A percentile compares a stretch with the other conserved stretches of the same genome.
Conservation (phyloP, 2,329 filamentous ascomycete genomes). For the Aspergillus chevalieri region DNA sequence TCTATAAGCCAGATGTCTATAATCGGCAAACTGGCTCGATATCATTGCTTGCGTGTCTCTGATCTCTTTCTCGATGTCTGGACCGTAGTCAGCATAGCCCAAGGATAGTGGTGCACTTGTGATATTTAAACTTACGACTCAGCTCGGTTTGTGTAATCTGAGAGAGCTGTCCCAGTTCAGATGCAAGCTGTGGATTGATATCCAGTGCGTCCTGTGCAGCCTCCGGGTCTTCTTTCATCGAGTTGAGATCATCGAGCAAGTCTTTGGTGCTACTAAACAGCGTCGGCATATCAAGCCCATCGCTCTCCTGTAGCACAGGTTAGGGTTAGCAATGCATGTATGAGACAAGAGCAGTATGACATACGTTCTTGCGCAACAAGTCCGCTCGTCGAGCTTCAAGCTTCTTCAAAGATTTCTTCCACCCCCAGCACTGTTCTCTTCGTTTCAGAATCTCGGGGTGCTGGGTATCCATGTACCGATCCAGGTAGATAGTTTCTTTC, state of each 20-base stretch:
- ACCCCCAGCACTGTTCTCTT: conserved; percentile 67
- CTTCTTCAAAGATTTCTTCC: conserved; percentile 58
- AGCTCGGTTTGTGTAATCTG: conserved; percentile 43
- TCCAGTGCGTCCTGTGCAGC: conserved; percentile 35
- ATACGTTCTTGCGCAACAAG: conserved; percentile 34
- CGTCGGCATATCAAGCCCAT: conserved; percentile 24
- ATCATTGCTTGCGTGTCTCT: conserved; percentile 45
- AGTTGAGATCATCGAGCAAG: conserved; percentile 39
- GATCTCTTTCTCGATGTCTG: conserved; percentile 42
- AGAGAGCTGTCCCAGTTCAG: conserved; percentile 42
- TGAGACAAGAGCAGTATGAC: background rate
- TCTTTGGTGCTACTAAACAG: conserved; percentile 32
- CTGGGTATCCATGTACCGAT: conserved; percentile 69
- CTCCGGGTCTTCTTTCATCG: conserved; percentile 28
- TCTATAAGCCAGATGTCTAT: conserved; percentile 64
- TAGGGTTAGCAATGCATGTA: background rate
- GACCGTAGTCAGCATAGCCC: background rate
- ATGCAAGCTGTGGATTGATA: conserved; percentile 36
- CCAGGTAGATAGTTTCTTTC: conserved; percentile 76
- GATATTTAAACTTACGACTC: conserved; percentile 27
- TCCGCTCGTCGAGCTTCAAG: conserved; percentile 46
- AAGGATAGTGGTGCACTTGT: background rate
- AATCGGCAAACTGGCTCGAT: conserved; percentile 55
- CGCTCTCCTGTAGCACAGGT: conserved; percentile 10
- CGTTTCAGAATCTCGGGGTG: conserved; percentile 57